Conservation (phyloP, 108 stramenopile genomes). For the Cyclotella distinguenda region DNA sequence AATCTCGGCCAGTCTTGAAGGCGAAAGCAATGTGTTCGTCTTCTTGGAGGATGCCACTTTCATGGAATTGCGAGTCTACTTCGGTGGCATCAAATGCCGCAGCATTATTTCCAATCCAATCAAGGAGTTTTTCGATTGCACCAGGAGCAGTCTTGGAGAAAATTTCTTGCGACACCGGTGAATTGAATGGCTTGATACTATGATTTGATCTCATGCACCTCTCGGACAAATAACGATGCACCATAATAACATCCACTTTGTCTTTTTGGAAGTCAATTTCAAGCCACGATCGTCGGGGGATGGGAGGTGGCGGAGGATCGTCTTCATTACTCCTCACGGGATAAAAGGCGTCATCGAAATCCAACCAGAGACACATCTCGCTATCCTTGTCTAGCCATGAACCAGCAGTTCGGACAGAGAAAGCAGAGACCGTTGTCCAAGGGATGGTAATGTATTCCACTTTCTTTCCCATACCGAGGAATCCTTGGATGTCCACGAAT, state of each 20-base stretch:
- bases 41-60: slow-evolving; percentile 50
- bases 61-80: slow-evolving; percentile 50
- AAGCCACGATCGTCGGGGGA: slow-evolving; percentile 38
- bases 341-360: slow-evolving; percentile 56
- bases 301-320: slow-evolving; percentile 59
- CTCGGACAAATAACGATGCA: slow-evolving; percentile 61
- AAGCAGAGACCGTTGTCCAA: slow-evolving; percentile 51
- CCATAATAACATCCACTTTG: slow-evolving; percentile 53
- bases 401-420: slow-evolving; percentile 52
- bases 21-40: slow-evolving; percentile 66
- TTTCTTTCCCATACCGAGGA: slow-evolving; percentile 54
- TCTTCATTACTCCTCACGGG: slow-evolving; percentile 46
- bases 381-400: slow-evolving; percentile 57
- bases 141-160: slow-evolving; percentile 31
- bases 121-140: slow-evolving; percentile 41
- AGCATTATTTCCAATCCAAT: slow-evolving; percentile 61
- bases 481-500: slow-evolving; percentile 62
- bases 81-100: slow-evolving; percentile 51
- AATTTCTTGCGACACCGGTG: slow-evolving; percentile 31
- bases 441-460: slow-evolving; percentile 58
- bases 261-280: slow-evolving; percentile 79
- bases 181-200: slow-evolving; percentile 34
- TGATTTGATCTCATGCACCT: slow-evolving; percentile 42
- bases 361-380: slow-evolving; percentile 60
- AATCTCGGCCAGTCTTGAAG: slow-evolving; percentile 71